Evolutionary conservation across 2,329 filamentous ascomycete species (phyloP).

Genomic region (Colletotrichum sp.): DNA sequence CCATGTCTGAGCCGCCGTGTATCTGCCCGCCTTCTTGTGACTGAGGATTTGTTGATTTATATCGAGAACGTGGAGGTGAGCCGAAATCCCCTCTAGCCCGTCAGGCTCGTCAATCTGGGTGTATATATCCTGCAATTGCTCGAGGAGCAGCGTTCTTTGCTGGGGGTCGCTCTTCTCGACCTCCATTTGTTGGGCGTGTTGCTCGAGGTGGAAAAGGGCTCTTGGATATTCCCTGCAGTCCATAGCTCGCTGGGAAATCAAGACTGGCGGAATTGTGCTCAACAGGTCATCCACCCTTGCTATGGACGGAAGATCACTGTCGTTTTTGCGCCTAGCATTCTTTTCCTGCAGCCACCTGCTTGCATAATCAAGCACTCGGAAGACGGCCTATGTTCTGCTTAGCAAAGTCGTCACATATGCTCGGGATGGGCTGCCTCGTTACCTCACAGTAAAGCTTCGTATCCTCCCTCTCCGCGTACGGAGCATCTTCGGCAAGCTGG

Average conservation of each 20-base stretch:
- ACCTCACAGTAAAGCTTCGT: conserved; percentile 89
- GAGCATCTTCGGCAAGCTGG: conserved; percentile 52
- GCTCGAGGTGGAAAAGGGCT: conserved; percentile 93
- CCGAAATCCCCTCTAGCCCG: conserved; percentile 91
- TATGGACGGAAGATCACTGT: conserved; percentile 52
- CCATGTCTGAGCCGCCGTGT: conserved; percentile 96
- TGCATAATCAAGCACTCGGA: conserved; percentile 88
- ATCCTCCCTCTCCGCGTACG: conserved; percentile 71
- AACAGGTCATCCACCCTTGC: conserved; percentile 56
- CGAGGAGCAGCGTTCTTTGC: conserved; percentile 70
- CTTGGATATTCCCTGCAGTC: conserved; percentile 93
- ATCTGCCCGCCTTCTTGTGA: conserved; percentile 90
- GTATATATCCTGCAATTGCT: conserved; percentile 90
- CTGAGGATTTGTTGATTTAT: conserved; percentile 93
- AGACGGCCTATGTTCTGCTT: conserved; percentile 70
- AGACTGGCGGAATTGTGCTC: conserved; percentile 71
- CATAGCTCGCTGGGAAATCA: conserved; percentile 82
- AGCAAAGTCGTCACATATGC: neutral
- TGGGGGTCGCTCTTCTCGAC: conserved; percentile 50
- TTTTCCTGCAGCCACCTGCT: conserved; percentile 89
- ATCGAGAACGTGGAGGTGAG: conserved; percentile 84
- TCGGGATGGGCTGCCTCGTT: conserved; percentile 32
- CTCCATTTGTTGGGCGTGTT: conserved; percentile 70
- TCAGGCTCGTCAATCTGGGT: conserved; percentile 98
- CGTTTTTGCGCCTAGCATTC: conserved; percentile 40